A percentile compares a stretch with the other conserved stretches of the same genome.
These are phyloP conservation scores for Thelephora ganbajun DNA, from an alignment of 768 basidiomycete genomes.

Conservation along the genomic window DNA sequence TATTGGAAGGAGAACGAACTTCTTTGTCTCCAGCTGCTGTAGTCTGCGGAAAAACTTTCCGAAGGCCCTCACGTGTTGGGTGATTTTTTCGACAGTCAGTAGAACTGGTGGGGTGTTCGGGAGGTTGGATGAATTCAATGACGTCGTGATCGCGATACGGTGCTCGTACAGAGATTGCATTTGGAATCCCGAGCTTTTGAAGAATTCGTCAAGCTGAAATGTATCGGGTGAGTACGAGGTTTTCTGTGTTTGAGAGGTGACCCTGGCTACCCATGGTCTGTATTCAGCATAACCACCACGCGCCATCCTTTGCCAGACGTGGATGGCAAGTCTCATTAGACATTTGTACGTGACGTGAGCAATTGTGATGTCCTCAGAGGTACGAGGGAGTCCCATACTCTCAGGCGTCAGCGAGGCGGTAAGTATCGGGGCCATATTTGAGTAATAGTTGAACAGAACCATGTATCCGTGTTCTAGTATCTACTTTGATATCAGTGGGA, in stretches of 20 bases:
- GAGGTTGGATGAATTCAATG: slow-evolving; percentile 23
- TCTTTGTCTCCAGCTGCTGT: slow-evolving; percentile 42
- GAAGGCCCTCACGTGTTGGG: slow-evolving; percentile 54
- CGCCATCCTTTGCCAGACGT: slow-evolving; percentile 44
- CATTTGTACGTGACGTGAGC: slow-evolving; percentile 67
- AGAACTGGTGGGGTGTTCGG: slow-evolving; percentile 23
- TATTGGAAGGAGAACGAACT: slow-evolving; percentile 49
- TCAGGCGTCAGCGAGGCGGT: slow-evolving; percentile 19
- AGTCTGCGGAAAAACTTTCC: slow-evolving; percentile 73
- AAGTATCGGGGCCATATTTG: slow-evolving; percentile 29
- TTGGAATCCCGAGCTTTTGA: slow-evolving; percentile 43
- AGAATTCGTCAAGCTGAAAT: slow-evolving; percentile 44
- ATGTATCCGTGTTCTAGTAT: slow-evolving; percentile 39
- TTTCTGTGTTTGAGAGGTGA: background rate
- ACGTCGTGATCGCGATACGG: slow-evolving; percentile 38
- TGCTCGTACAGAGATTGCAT: slow-evolving; percentile 39
- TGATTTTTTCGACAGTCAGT: slow-evolving; percentile 40
- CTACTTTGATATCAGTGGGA: slow-evolving; percentile 18
- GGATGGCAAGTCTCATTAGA: slow-evolving; percentile 52
- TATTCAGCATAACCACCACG: slow-evolving; percentile 27
- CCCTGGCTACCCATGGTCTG: slow-evolving; percentile 36
- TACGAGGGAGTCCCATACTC: slow-evolving; percentile 23
- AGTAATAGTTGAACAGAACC: slow-evolving; percentile 49
- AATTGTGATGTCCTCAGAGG: slow-evolving; percentile 34
- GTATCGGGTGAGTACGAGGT: slow-evolving; percentile 1